These are phyloP conservation scores for Pythium monospermum DNA, from an alignment of 352 stramenopile species.

Conservation along the genomic window DNA sequence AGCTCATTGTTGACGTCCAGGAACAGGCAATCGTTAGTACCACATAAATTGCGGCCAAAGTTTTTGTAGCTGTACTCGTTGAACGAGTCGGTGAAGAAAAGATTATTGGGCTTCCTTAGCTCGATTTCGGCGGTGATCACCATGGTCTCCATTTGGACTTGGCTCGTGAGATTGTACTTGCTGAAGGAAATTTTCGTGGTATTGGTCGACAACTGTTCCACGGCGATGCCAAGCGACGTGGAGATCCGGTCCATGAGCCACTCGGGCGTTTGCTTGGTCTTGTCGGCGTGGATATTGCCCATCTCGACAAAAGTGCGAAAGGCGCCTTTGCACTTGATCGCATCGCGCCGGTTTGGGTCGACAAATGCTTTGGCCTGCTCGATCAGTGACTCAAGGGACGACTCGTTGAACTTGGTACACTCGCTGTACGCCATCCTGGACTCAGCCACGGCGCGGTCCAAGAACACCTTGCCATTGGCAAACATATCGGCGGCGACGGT, in stretches of 20 bases:
- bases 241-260: neutral
- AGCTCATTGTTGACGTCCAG: conserved; percentile 22
- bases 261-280: neutral
- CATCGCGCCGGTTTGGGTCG: neutral
- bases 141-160: conserved; percentile 15
- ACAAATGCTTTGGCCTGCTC: neutral
- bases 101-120: neutral
- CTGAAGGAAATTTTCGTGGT: neutral
- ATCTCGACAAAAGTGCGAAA: conserved; percentile 5
- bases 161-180: conserved; percentile 6
- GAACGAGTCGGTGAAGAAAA: neutral
- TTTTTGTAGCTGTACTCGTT: conserved; percentile 16
- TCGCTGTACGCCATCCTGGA: conserved; percentile 2
- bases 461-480: neutral
- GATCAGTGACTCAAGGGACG: neutral
- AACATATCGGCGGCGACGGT: conserved; percentile 4
- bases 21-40: conserved; percentile 30
- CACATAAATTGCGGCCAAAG: conserved; percentile 25
- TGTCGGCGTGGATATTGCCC: neutral
- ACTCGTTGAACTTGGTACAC: neutral
- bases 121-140: conserved; percentile 2
- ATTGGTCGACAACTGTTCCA: neutral
- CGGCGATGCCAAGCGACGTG: neutral
- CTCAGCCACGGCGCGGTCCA: conserved; percentile 7
- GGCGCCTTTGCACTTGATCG: neutral